Conservation (phyloP, 176 grass and related monocot species). For the Cenchrus americanus region DNA sequence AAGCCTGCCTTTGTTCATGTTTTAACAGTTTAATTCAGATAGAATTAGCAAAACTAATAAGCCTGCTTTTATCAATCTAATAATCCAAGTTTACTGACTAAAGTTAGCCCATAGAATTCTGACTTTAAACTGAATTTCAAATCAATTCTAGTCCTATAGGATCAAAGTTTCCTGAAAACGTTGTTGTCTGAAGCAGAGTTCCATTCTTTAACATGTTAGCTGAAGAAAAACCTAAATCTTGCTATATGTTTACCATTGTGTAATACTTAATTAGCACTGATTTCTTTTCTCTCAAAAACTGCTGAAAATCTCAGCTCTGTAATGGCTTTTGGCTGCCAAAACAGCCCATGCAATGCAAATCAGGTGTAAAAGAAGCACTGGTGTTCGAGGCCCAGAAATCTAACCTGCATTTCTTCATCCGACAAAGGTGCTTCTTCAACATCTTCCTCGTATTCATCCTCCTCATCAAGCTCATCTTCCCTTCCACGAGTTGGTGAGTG, state of each 20-base stretch:
- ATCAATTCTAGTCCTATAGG: neutral
- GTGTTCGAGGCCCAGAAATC: slow-evolving; percentile 15
- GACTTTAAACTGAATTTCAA: slow-evolving; percentile 4
- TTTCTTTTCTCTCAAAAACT: too few relatives aligned
- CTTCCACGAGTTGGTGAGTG: slow-evolving; percentile 62
- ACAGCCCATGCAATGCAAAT: too few relatives aligned
- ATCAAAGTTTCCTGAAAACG: neutral
- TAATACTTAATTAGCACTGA: too few relatives aligned
- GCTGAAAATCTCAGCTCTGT: too few relatives aligned
- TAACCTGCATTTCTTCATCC: slow-evolving; percentile 82
- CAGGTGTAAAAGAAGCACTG: neutral
- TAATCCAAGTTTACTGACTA: neutral
- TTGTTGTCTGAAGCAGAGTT: neutral
- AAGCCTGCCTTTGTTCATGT: neutral
- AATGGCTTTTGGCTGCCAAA: too few relatives aligned
- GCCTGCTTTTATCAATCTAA: neutral
- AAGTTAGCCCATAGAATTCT: neutral
- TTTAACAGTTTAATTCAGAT: neutral
- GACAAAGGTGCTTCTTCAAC: slow-evolving; percentile 61
- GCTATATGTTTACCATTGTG: neutral
- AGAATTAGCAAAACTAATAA: neutral
- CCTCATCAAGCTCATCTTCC: slow-evolving; percentile 78
- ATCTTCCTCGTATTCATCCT: slow-evolving; percentile 89
- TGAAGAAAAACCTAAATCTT: neutral
- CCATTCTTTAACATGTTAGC: neutral